Conservation (phyloP, 805 yeast genomes). For the Saturnispora kantuleensis region DNA sequence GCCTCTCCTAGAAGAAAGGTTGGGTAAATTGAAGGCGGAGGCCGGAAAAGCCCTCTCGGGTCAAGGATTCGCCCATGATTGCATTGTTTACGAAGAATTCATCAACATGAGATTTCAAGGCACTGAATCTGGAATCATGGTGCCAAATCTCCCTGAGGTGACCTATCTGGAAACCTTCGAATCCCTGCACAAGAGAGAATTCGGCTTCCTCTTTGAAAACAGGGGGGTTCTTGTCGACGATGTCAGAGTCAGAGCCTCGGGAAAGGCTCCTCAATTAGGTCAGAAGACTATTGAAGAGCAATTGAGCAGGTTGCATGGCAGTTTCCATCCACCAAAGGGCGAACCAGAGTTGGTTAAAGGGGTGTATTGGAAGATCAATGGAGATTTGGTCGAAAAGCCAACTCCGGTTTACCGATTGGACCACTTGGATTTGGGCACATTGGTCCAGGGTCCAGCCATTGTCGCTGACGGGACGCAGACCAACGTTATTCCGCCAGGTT, state of each 20-base stretch:
- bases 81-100: conserved; percentile 49
- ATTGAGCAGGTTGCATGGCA: conserved; percentile 27
- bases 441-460: conserved; percentile 61
- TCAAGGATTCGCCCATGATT: conserved; percentile 45
- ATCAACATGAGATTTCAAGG: conserved; percentile 78
- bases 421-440: conserved; percentile 42
- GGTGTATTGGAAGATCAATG: conserved; percentile 50
- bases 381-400: conserved; percentile 25
- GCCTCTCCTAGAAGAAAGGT: conserved; percentile 32
- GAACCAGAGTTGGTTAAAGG: conserved; percentile 30
- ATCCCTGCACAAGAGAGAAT: conserved; percentile 54
- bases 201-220: conserved; percentile 55
- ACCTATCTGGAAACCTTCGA: conserved; percentile 39
- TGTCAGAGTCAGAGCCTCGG: conserved; percentile 64
- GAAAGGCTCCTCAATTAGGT: conserved; percentile 38
- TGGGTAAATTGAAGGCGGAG: conserved; percentile 33
- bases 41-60: conserved; percentile 32
- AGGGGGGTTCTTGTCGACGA: conserved; percentile 56
- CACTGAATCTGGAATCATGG: conserved; percentile 81
- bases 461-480: conserved; percentile 78
- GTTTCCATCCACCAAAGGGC: conserved; percentile 17
- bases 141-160: conserved; percentile 23
- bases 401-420: conserved; percentile 50
- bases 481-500: conserved; percentile 55
- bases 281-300: conserved; percentile 43